Conservation (phyloP, 148 eudicot genomes). For the Fagopyrum tataricum region DNA sequence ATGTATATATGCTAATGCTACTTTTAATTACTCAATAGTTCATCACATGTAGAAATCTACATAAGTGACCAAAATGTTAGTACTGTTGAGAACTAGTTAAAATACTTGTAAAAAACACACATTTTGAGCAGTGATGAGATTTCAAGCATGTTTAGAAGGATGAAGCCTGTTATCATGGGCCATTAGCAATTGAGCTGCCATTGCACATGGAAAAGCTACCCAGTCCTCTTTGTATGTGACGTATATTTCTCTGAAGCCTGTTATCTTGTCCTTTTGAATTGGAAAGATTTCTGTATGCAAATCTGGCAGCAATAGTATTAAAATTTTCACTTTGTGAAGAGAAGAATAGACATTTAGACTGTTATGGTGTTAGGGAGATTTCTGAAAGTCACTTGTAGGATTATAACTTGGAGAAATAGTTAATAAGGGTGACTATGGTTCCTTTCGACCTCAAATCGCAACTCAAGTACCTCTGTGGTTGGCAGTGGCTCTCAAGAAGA, state of each 20-base stretch:
- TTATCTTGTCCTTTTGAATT: background rate
- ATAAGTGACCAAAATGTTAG: background rate
- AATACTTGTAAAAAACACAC: background rate
- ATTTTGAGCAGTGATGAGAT: background rate
- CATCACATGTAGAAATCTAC: background rate
- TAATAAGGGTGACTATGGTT: too few species aligned
- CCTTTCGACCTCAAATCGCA: too few species aligned
- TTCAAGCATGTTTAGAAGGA: background rate
- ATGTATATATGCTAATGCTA: background rate
- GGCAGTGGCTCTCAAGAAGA: too few species aligned
- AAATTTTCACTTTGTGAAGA: conserved; percentile 69
- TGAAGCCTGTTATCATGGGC: background rate
- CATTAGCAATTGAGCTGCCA: background rate
- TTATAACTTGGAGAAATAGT: too few species aligned
- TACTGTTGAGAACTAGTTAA: background rate
- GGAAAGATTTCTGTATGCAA: conserved; percentile 73
- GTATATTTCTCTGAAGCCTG: conserved; percentile 54
- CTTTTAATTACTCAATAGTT: background rate
- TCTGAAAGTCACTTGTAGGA: too few species aligned
- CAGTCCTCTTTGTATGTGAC: conserved; percentile 68
- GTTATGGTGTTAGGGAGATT: too few species aligned
- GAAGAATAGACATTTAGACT: too few species aligned
- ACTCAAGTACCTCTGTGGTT: too few species aligned
- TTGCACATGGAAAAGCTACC: conserved; percentile 15
- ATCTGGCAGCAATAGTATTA: conserved; percentile 64